Evolutionary conservation across 2,329 filamentous ascomycete genomes (phyloP).

Genomic region (Biscogniauxia mediterranea): DNA sequence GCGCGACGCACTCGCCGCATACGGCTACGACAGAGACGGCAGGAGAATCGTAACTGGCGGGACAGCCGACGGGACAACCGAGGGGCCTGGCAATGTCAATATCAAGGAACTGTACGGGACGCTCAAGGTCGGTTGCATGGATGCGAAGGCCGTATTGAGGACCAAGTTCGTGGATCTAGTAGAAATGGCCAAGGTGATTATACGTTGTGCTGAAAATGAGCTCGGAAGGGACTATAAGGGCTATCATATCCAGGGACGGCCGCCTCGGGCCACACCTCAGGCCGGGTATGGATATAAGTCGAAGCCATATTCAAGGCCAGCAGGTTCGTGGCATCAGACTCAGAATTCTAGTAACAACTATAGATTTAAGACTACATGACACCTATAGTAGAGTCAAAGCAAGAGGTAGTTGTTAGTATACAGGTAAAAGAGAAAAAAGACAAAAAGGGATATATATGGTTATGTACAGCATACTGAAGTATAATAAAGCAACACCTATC

Average conservation of each 20-base stretch:
- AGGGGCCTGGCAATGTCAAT: constrained; percentile 6
- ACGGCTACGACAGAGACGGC: constrained; percentile 29
- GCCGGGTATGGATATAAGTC: too few species aligned
- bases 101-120: constrained; percentile 26
- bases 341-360: too few species aligned
- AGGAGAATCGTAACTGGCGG: constrained; percentile 10
- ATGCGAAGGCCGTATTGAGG: constrained; percentile 23
- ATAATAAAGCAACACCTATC: too few species aligned
- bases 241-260: background rate
- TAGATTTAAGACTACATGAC: too few species aligned
- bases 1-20: constrained; percentile 25
- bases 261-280: background rate
- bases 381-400: too few species aligned
- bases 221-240: constrained; percentile 16
- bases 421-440: too few species aligned
- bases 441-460: too few species aligned
- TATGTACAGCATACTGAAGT: too few species aligned
- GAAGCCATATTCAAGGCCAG: too few species aligned
- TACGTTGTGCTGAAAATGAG: constrained; percentile 10
- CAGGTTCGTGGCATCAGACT: too few species aligned
- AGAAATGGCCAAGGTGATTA: constrained; percentile 16
- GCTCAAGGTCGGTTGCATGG: constrained; percentile 11
- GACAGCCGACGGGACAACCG: background rate
- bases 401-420: too few species aligned
- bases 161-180: constrained; percentile 24